Conservation (phyloP, 2,329 filamentous ascomycete species). For the Calonectria multiphialidica region DNA sequence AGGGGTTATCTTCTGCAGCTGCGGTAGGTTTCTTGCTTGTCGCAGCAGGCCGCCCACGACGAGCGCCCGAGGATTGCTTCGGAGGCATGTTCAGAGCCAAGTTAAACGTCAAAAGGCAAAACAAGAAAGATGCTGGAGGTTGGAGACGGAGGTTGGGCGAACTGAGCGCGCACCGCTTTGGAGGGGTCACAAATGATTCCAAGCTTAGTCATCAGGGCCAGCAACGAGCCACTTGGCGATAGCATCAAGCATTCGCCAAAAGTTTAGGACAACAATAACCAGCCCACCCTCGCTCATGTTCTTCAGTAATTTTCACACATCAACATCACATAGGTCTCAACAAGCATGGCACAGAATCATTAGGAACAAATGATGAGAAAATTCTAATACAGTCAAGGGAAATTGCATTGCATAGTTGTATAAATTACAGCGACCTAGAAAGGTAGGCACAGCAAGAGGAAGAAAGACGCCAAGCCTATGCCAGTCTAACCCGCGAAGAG, state of each 20-base stretch:
- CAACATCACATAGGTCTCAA: background rate
- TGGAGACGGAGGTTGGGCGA: background rate
- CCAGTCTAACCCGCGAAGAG: slow-evolving; percentile 62
- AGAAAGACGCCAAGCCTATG: slow-evolving; percentile 62
- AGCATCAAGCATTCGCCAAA: background rate
- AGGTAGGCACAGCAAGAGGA: slow-evolving; percentile 59
- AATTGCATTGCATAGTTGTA: slow-evolving; percentile 72
- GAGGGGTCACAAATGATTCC: background rate
- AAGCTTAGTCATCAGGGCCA: slow-evolving; percentile 16
- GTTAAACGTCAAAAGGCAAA: background rate
- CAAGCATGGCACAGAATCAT: background rate
- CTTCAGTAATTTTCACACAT: no score
- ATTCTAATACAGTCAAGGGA: slow-evolving; percentile 52
- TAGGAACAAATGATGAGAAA: background rate
- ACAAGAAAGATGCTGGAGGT: background rate
- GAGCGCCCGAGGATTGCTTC: slow-evolving; percentile 46
- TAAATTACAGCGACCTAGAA: slow-evolving; percentile 73
- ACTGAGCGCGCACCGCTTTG: background rate
- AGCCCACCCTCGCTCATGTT: no score
- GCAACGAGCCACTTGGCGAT: background rate
- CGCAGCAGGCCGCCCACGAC: slow-evolving; percentile 52
- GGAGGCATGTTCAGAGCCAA: slow-evolving; percentile 54
- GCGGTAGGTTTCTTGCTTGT: slow-evolving; percentile 39
- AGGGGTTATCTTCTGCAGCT: slow-evolving; percentile 46
- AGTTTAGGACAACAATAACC: background rate